Conservation (phyloP, 208 protist genomes). For the Trypanosoma melophagium region DNA sequence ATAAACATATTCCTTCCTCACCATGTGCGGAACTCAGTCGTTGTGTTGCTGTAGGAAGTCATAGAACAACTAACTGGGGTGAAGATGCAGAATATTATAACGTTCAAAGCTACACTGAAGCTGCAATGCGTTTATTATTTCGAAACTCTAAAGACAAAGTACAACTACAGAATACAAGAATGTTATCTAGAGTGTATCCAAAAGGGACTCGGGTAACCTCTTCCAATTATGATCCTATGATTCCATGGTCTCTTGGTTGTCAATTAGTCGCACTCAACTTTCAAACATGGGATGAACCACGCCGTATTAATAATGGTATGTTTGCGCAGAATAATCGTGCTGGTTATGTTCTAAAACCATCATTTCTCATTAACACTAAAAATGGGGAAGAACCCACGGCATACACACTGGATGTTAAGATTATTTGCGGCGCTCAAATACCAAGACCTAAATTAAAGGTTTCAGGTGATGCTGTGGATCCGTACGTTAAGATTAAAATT, state of each 20-base stretch:
- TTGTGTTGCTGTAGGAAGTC: slow-evolving; percentile 47
- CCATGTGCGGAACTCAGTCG: slow-evolving; percentile 31
- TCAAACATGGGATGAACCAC: slow-evolving; percentile 31
- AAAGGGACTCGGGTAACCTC: slow-evolving; percentile 60
- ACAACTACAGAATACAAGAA: slow-evolving; percentile 51
- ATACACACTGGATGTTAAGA: slow-evolving; percentile 8
- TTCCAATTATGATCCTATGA: slow-evolving; percentile 69
- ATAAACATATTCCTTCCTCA: slow-evolving; percentile 3
- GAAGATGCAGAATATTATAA: slow-evolving; percentile 45
- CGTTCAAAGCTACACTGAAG: slow-evolving; percentile 60
- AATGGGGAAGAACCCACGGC: not conserved
- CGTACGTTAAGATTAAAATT: slow-evolving; percentile 26
- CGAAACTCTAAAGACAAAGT: slow-evolving; percentile 27
- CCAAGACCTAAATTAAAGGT: slow-evolving; percentile 12
- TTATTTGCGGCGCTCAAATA: slow-evolving; percentile 16
- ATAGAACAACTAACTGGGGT: slow-evolving; percentile 51
- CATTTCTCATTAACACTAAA: slow-evolving; percentile 18
- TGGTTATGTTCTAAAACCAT: slow-evolving; percentile 88
- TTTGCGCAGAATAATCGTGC: slow-evolving; percentile 73
- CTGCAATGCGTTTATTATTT: slow-evolving; percentile 43
- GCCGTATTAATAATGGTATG: slow-evolving; percentile 47
- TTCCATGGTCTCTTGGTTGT: slow-evolving; percentile 37
- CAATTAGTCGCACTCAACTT: slow-evolving; percentile 75
- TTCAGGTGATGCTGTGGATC: slow-evolving; percentile 30
- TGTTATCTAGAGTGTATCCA: slow-evolving; percentile 82